phyloP scores from a whole-genome alignment of 257 asterid genomes.

The Thymus quinquecostatus region DNA sequence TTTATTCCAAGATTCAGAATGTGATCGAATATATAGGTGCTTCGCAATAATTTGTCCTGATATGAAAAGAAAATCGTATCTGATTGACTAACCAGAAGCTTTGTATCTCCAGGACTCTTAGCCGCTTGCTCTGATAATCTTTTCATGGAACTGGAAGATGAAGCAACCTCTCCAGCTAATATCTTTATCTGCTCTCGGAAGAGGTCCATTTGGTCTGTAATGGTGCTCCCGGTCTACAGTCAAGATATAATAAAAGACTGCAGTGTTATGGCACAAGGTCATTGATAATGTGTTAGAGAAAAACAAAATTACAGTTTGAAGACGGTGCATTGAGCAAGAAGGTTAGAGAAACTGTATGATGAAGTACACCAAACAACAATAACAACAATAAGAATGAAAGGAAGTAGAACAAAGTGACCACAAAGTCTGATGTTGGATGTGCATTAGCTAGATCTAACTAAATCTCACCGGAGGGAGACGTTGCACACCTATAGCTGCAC shows the following conservation, averaged over 20 bases:
- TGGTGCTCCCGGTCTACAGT: constrained; percentile 75
- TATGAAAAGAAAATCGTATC: constrained; percentile 7
- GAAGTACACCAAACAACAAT: neutral
- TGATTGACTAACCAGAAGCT: constrained; percentile 56
- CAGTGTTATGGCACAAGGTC: too few relatives aligned
- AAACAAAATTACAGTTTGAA: too few relatives aligned
- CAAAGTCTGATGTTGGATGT: constrained; percentile 3
- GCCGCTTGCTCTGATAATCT: constrained; percentile 66
- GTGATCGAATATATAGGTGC: neutral
- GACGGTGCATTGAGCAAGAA: too few relatives aligned
- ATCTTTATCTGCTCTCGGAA: constrained; percentile 75
- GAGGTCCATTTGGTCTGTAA: constrained; percentile 88
- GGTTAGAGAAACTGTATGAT: neutral
- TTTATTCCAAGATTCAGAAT: neutral
- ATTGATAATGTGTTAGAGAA: too few relatives aligned
- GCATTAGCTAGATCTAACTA: constrained; percentile 30
- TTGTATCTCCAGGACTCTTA: constrained; percentile 57
- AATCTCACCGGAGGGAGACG: constrained; percentile 69
- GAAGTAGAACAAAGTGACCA: neutral
- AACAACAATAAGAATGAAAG: neutral
- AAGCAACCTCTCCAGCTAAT: constrained; percentile 88
- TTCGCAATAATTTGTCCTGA: neutral
- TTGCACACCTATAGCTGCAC: constrained; percentile 59
- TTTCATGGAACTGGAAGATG: constrained; percentile 72
- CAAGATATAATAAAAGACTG: too few relatives aligned